phyloP scores from a whole-genome alignment of 805 yeast species.

The Cyberlindnera subsufficiens region DNA sequence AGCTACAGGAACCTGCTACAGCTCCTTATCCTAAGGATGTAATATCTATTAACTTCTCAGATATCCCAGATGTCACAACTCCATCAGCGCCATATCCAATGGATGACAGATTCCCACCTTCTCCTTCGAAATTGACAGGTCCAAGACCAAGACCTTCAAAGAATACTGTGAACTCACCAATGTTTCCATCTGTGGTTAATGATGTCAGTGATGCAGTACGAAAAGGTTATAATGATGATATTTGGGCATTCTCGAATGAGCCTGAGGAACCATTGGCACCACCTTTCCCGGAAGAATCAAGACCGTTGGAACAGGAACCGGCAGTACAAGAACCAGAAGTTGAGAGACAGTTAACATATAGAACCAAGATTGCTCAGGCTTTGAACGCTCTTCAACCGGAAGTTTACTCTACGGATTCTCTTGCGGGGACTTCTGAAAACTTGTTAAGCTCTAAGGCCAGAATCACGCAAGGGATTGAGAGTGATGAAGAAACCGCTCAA shows the following conservation, averaged over 20 bases:
- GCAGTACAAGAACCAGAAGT: slow-evolving; percentile 4
- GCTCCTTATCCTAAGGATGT: slow-evolving; percentile 18
- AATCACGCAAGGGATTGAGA: background rate
- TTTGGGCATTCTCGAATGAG: slow-evolving; percentile 3
- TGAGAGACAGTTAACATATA: slow-evolving; percentile 19
- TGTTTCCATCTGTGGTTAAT: slow-evolving; percentile 2
- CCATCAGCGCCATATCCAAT: slow-evolving; percentile 18
- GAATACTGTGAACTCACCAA: slow-evolving; percentile 2
- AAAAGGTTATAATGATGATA: background rate
- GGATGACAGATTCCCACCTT: slow-evolving; percentile 1
- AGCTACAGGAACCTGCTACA: background rate
- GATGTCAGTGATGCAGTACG: background rate
- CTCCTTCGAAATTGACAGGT: slow-evolving; percentile 13
- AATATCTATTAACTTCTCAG: slow-evolving; percentile 6
- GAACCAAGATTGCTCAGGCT: slow-evolving; percentile 22
- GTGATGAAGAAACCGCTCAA: slow-evolving; percentile 3
- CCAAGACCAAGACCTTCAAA: slow-evolving; percentile 25
- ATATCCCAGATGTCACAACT: slow-evolving; percentile 4
- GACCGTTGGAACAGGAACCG: background rate
- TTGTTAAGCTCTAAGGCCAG: background rate
- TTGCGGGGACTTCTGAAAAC: slow-evolving; percentile 11
- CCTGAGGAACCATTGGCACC: slow-evolving; percentile 11
- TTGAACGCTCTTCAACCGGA: slow-evolving; percentile 20
- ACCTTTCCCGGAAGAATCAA: slow-evolving; percentile 2
- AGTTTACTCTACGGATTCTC: slow-evolving; percentile 9